These are phyloP conservation scores for Sclerotinia spermophila DNA, from an alignment of 2,329 filamentous ascomycete species.

Conservation along the genomic window DNA sequence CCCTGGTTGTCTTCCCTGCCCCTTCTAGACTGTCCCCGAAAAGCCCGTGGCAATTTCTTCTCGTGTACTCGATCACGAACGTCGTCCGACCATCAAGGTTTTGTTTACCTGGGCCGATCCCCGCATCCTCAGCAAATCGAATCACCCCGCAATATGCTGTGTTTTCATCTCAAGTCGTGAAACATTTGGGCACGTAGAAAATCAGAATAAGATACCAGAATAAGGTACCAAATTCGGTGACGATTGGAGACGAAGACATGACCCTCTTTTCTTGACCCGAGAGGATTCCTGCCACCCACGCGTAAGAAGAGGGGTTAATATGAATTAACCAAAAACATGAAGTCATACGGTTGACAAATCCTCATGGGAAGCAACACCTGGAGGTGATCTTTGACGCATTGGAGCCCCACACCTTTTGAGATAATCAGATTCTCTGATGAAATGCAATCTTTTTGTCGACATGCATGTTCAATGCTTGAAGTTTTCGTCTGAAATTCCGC, in stretches of 20 bases:
- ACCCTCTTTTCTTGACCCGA: not conserved
- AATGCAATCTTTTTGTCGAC: not conserved
- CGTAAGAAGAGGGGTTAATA: not conserved
- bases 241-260: conserved; percentile 1
- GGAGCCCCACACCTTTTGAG: not conserved
- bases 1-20: not conserved
- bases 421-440: not conserved
- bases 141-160: not conserved
- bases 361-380: not conserved
- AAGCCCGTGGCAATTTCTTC: not conserved
- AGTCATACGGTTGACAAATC: not conserved
- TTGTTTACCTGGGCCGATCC: not conserved
- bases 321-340: not conserved
- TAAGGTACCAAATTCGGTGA: not conserved
- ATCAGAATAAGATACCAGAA: not conserved
- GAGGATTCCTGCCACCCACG: not conserved
- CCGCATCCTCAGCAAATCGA: not conserved
- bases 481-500: not conserved
- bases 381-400: not conserved
- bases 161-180: not conserved
- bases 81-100: not conserved
- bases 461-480: not conserved
- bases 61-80: not conserved
- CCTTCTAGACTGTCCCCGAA: too few relatives aligned
- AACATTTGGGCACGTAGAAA: not conserved